Evolutionary conservation across 257 asterid species (phyloP).

Genomic region (Leptodermis oblonga): DNA sequence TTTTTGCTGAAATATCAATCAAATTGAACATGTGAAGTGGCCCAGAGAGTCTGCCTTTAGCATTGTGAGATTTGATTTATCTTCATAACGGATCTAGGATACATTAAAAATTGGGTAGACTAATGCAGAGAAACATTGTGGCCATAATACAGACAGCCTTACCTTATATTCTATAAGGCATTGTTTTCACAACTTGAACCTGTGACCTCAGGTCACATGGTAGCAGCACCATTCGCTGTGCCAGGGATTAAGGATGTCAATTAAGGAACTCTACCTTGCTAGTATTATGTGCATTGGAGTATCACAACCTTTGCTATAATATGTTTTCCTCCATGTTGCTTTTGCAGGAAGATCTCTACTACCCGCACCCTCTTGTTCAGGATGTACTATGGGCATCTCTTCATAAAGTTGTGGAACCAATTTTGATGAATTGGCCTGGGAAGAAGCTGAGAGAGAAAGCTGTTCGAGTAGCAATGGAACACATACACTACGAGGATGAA

Average conservation of each 20-base stretch:
- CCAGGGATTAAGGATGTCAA: not conserved
- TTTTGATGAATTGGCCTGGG: conserved; percentile 90
- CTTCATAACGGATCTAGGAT: too few species aligned
- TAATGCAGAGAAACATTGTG: not conserved
- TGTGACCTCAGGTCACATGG: not conserved
- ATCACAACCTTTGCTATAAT: conserved; percentile 1
- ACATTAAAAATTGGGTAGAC: too few species aligned
- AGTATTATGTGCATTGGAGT: not conserved
- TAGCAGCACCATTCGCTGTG: not conserved
- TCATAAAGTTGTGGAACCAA: conserved; percentile 77
- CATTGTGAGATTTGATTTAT: too few species aligned
- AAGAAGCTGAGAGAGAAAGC: conserved; percentile 82
- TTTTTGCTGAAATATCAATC: too few species aligned
- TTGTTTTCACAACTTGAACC: not conserved
- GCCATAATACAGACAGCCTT: not conserved
- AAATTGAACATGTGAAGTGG: too few species aligned
- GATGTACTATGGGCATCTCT: conserved; percentile 92
- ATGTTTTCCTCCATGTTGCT: conserved; percentile 2
- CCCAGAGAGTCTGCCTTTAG: too few species aligned
- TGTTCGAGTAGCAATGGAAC: conserved; percentile 71
- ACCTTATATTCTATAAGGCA: not conserved
- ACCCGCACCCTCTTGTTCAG: conserved; percentile 88
- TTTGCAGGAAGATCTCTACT: conserved; percentile 95
- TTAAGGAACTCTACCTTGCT: not conserved
- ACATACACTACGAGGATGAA: conserved; percentile 96